Evolutionary conservation across 1,284 basidiomycete species (phyloP).

Genomic region (Naganishia cerealis): DNA sequence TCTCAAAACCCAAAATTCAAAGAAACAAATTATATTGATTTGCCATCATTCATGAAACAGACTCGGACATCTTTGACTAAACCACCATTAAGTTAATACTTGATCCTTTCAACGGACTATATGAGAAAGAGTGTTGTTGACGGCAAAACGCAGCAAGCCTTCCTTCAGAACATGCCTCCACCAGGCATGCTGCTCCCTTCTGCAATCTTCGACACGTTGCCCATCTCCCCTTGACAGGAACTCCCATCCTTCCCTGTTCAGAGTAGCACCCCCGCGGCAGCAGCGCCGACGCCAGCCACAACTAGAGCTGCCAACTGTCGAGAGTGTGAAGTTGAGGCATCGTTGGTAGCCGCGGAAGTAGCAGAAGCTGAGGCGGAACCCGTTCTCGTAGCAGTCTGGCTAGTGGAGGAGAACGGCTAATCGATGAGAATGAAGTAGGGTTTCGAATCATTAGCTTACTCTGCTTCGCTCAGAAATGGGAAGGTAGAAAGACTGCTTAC

Average conservation of each 20-base stretch:
- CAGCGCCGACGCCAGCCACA: conserved; percentile 6
- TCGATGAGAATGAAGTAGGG: not conserved
- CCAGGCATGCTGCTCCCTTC: not conserved
- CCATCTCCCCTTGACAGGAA: not conserved
- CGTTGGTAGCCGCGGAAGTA: not conserved
- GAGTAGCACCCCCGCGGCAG: not conserved
- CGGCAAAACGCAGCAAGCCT: not conserved
- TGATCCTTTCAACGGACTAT: not conserved
- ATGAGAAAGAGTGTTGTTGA: not conserved
- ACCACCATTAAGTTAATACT: not conserved
- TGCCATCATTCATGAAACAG: not conserved
- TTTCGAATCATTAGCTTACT: not conserved
- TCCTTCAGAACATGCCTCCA: not conserved
- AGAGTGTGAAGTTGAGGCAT: not conserved
- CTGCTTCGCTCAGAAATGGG: not conserved
- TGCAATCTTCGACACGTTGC: not conserved
- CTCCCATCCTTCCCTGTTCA: not conserved
- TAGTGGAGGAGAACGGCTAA: conserved; percentile 18
- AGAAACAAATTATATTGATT: not conserved
- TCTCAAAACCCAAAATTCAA: not conserved
- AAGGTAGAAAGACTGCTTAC: conserved; percentile 1
- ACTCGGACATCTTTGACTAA: not conserved
- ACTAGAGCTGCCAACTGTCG: not conserved
- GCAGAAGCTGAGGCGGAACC: conserved; percentile 8
- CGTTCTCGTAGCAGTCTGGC: conserved; percentile 6